Evolutionary conservation across 495 filamentous ascomycete species (phyloP), one percentile per base, ranked within the genome.

Genomic region (Lophium mytilinum): DNA sequence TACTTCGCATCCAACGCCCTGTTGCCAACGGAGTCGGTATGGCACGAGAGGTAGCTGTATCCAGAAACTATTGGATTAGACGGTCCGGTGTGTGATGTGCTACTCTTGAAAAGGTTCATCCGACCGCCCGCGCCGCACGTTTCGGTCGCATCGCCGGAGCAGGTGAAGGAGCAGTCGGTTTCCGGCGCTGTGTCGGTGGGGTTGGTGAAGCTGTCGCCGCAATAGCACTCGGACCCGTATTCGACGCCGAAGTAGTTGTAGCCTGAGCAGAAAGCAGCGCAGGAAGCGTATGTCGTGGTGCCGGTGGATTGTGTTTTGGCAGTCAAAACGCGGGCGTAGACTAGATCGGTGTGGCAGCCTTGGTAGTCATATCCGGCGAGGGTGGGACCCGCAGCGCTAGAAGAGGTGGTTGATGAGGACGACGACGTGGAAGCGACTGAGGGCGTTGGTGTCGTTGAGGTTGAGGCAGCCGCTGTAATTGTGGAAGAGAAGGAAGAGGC

Each of bases 101-200:
- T 47, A 37, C 37, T 49, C n/a, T 64, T 50, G 54, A 60, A 64
- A 9, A 61, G 35, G 12, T 45, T 64, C 6, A 64, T 33, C 8
- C 57, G 47, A 35, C 50, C 36, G 9, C 24, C 47, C 1, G 55
- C 66, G 37, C 66, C 66, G 50, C 66, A 68, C 0, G 24, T 19
- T 37, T 63, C 17, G 18, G 15, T 14, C 9, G 37, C 33, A 52
- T 75, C 66, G 30, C 78, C 79, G 35, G 68, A 46, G 65, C 81
- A 84, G 17, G 70, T 61, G 66, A 78, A 75, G 64, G 65, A 78
- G 64, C 80, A 83, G 15, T 77, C 76, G 18, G 61, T 48, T 10
- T 55, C 59, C 14, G 15, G 9, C 1, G 17, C 55, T 21, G 49
- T n/a, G 30, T 53, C 46, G 33, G 35, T 46, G 65, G 48, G 5